Evolutionary conservation across 768 basidiomycete genomes (phyloP), one percentile per base, ranked within the genome.

Genomic region (Leccinum ochraceum): DNA sequence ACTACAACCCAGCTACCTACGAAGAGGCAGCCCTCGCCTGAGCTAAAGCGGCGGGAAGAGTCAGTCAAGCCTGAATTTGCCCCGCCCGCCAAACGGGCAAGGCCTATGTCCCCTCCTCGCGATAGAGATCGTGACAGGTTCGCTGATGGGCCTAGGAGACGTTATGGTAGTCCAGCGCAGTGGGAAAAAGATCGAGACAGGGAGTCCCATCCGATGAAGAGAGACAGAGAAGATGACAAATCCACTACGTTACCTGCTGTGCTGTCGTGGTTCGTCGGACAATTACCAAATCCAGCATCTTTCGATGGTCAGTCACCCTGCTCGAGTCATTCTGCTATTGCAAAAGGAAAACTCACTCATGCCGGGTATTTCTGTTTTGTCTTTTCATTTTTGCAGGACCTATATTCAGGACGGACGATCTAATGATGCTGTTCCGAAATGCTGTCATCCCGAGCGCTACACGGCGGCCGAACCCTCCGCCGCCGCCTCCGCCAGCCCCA

Each of bases 381-480:
- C 60, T 56, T 32, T 57, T 64, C 26, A 37, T 57, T 34, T 57
- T 61, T 55, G 22, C 65, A 95, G 94, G 94, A 4, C 95, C 95
- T 9, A 83, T 93, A 42, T 96, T 96, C 77, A 82, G 92, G 59
- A 88, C 90, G 1, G 95, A 97, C 32, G 94, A 96, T 73, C 78
- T 96, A 42, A 89, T 98, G 86, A 87, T 88, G 62, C 69, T 94
- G 32, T 88, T 97, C 74, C 82, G 86, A 37, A 90, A 85, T 67
- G 90, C 92, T 53, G 85, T 89, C 34, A 92, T 94, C 58, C 91
- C 93, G 1, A 87, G 86, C 60, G 81, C 72, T 13, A 76, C 68
- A 59, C 59, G 71, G 51, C 78, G 82, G 63, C 75, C 81, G 3
- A 83, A 83, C 56, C 84, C 87, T 13, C 85, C 88, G 4, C 85